Evolutionary conservation across 2,329 filamentous ascomycete genomes (phyloP).

Genomic region (Colletotrichum ledebouriae): DNA sequence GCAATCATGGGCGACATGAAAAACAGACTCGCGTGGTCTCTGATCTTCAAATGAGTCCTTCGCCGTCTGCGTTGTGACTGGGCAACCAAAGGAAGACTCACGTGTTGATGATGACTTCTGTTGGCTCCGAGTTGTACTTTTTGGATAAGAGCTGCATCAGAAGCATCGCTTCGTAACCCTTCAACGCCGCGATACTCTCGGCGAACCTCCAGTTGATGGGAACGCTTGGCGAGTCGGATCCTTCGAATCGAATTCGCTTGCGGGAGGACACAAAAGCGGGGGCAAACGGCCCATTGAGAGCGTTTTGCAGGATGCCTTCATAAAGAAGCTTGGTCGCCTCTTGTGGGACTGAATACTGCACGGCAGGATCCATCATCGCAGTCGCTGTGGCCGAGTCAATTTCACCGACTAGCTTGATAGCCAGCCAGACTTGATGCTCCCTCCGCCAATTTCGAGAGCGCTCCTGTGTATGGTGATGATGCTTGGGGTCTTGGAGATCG

Average conservation of each 20-base stretch:
- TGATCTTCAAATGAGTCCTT: not conserved
- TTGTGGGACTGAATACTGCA: slow-evolving; percentile 19
- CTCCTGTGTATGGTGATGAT: too few species aligned
- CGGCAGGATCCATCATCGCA: not conserved
- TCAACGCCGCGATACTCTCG: slow-evolving; percentile 64
- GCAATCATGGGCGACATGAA: slow-evolving; percentile 33
- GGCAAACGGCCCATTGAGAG: not conserved
- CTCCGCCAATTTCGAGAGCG: too few species aligned
- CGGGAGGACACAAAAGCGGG: slow-evolving; percentile 5
- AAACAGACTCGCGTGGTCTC: slow-evolving; percentile 37
- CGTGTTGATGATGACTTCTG: slow-evolving; percentile 62
- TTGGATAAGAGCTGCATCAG: slow-evolving; percentile 58
- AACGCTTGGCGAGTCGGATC: slow-evolving; percentile 57
- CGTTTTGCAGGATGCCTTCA: slow-evolving; percentile 16
- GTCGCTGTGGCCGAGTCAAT: too few species aligned
- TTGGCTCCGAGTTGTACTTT: slow-evolving; percentile 58
- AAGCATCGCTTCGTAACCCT: slow-evolving; percentile 62
- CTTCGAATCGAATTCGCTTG: slow-evolving; percentile 55
- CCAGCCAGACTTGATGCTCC: too few species aligned
- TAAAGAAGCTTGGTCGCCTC: slow-evolving; percentile 12
- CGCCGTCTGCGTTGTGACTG: not conserved
- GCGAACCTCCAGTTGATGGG: slow-evolving; percentile 70
- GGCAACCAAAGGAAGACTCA: slow-evolving; percentile 35
- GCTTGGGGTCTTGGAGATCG: too few species aligned
- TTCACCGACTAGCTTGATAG: too few species aligned